Evolutionary conservation across 495 filamentous ascomycete species (phyloP), one percentile per base, ranked within the genome.

Genomic region (Friedmanniomyces simplex): DNA sequence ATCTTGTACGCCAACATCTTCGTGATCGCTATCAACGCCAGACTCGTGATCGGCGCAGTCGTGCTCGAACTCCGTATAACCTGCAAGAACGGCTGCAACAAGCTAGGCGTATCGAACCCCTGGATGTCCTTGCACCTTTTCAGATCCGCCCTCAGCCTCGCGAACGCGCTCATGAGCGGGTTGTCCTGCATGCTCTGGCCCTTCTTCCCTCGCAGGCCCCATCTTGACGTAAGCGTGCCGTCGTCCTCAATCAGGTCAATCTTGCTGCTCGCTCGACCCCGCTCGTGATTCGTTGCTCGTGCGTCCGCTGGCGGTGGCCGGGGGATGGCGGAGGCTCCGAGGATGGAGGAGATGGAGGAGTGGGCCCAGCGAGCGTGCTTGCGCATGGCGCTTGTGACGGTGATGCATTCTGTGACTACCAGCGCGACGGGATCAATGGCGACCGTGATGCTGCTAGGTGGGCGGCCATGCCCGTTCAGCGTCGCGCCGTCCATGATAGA

Each of bases 121-220:
- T 84, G 81, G 49, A 99, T 94, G 71, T 96, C 89, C 82, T 84
- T 90, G 66, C 90, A 95, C n/a, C 81, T 83, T 61, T 88, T 87
- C 65, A 99, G 78, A 73, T 96, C 94, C 62, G 82, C 86, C 57
- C 94, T 79, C 54, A 99, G 72, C 55, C 87, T 83, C 54, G 91
- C 88, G 71, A 99, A 99, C 11, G 90, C 91, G 52, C 88, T 84
- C 76, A 99, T 95, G 61, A 99, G 78, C 36, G 93, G 94, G 67
- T 97, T 96, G 73, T 99, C 93, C 76, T 96, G 89, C 79, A 96
- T 87, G 73, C 90, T 96, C 79, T 90, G 94, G 34, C 93, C 94
- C 70, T 90, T 96, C 82, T 95, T 96, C 51, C 93, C 93, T 63
- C 94, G 77, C 57, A 96, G 70, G 1, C 93, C 93, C 93, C 93